A percentile compares a stretch with the other conserved stretches of the same genome.
Conservation (phyloP, 1,284 basidiomycete species). For the Mycena citricolor region DNA sequence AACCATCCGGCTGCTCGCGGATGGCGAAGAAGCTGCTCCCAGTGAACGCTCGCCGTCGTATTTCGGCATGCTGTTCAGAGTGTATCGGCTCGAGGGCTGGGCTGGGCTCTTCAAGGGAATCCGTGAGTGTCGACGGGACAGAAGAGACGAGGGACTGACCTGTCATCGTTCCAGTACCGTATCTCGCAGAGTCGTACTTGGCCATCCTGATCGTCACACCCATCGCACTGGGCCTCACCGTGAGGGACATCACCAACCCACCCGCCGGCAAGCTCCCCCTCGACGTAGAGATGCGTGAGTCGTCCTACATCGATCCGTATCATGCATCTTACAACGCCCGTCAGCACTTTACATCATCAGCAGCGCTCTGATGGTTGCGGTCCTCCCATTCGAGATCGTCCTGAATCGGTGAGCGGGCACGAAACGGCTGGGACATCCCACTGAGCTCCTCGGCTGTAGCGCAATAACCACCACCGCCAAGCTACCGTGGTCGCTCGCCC, state of each 20-base stretch:
- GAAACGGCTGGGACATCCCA: neutral
- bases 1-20: neutral
- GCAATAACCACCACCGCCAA: conserved; percentile 14
- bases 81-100: conserved; percentile 15
- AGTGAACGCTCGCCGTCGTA: conserved; percentile 2
- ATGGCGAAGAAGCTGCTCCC: neutral
- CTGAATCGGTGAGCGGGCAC: conserved; percentile 3
- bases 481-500: conserved; percentile 7
- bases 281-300: neutral
- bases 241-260: neutral
- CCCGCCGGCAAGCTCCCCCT: neutral
- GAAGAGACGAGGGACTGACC: no score
- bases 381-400: conserved; percentile 17
- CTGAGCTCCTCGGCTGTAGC: neutral
- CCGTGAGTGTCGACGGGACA: conserved; percentile 10
- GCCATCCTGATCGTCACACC: neutral
- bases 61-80: conserved; percentile 19
- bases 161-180: neutral
- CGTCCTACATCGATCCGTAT: neutral
- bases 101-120: conserved; percentile 18
- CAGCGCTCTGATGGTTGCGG: neutral
- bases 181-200: neutral
- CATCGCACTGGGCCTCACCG: neutral
- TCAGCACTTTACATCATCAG: conserved; percentile 3
- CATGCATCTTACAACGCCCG: neutral